phyloP scores from a whole-genome alignment of 345 rosid species.

The Lagerstroemia speciosa region DNA sequence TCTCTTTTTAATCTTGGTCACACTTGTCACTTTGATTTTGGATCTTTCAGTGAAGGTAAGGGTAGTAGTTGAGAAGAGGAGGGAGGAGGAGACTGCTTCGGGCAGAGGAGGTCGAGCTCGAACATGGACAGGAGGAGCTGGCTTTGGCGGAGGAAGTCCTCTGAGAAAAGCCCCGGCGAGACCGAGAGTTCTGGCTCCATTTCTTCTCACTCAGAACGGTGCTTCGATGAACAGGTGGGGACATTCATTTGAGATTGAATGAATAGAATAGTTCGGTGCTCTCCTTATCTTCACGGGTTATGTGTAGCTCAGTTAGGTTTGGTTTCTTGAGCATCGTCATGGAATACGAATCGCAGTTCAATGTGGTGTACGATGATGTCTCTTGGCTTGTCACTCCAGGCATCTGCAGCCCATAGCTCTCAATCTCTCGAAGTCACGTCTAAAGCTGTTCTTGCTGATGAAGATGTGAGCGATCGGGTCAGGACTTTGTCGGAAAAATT shows the following conservation, averaged over 20 bases:
- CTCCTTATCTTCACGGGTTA: not conserved
- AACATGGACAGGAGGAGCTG: conserved; percentile 68
- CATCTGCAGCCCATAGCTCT: conserved; percentile 28
- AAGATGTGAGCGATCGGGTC: conserved; percentile 39
- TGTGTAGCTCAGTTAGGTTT: not conserved
- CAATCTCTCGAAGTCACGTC: conserved; percentile 53
- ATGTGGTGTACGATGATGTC: conserved; percentile 12
- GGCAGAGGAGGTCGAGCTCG: not conserved
- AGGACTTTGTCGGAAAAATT: conserved; percentile 50
- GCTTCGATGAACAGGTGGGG: conserved; percentile 63
- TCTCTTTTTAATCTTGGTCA: conserved; percentile 7
- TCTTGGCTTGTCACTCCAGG: conserved; percentile 22
- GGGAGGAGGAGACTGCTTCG: conserved; percentile 1
- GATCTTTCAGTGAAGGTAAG: not conserved
- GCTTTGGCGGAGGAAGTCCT: conserved; percentile 68
- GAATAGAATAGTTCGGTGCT: not conserved
- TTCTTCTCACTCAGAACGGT: conserved; percentile 59
- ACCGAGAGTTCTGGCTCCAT: conserved; percentile 64
- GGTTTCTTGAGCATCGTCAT: not conserved
- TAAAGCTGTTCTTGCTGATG: conserved; percentile 37
- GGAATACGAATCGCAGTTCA: not conserved
- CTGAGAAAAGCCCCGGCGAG: conserved; percentile 61
- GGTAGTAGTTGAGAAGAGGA: conserved; percentile 11
- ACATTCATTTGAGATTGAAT: not conserved
- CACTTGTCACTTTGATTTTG: not conserved